Base-by-base conservation (phyloP, 2,329 filamentous ascomycete genomes). In the Pseudogymnoascus sp. region DNA sequence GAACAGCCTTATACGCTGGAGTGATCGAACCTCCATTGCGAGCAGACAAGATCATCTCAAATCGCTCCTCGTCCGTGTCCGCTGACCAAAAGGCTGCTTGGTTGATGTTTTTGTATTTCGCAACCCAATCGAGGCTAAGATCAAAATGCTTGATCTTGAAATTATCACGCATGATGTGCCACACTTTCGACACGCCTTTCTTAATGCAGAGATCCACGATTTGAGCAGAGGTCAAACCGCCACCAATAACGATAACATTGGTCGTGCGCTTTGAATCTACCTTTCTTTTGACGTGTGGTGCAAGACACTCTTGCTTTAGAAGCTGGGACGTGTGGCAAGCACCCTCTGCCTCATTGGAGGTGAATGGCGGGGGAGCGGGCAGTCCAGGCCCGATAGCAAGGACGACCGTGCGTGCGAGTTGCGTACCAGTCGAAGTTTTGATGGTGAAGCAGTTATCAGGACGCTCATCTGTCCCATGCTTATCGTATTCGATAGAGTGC, bases 21-120 rank as follows among this genome's bases (percentile, higher is more conserved):
- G 63, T 83, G 67, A 93, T 84, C 73, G 88, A 91, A 16, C 89
- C 89, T 2, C 89, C 89, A n/a, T 87, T 86, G 4, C 89, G 81
- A 1, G 89, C 89, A 53, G 78, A 74, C 66, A 80, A 78, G 65
- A 89, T 80, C 74, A 90, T 88, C 37, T 85, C 79, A 31, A 87
- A 79, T 2, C 89, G 81, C 73, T 93, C 83, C 25, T 85, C 81
- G 65, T 91, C 87, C 5, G 83, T 84, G 68, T 92, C 89, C 3
- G 89, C 88, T 5, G 84, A 85, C 88, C 89, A 93, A 73, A 93
- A 95, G 0, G 82, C 81, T 0, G 89, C 87, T 71, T 93, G 89
- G 68, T 90, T 85, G 62, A 85, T 83, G 72, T 93, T 93, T 63
- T 87, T 86, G 73, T 89, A 93, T 72, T 93, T 93, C 8, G 88